Conservation (phyloP, 169 alveolate species). For the Miamiensis avidus region DNA sequence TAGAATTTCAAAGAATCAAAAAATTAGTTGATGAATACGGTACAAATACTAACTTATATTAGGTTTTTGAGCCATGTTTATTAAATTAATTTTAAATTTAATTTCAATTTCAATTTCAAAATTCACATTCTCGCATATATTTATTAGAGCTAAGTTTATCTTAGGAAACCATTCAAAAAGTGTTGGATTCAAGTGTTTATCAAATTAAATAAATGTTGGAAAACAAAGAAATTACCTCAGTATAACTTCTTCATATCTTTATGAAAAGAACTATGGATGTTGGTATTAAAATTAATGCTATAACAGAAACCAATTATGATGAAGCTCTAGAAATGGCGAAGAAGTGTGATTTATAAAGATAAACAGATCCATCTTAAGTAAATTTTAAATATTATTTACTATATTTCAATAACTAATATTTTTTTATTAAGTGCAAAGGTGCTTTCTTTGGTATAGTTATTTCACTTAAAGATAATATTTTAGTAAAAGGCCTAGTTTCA, state of each 20-base stretch:
- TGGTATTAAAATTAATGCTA: neutral
- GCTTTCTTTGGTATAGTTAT: slow-evolving; percentile 16
- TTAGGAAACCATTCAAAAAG: neutral
- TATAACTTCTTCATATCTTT: neutral
- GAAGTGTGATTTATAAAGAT: neutral
- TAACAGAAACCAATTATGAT: neutral
- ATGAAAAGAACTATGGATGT: neutral
- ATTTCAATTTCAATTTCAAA: too few species aligned
- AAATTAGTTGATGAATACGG: too few species aligned
- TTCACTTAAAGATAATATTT: slow-evolving; percentile 3
- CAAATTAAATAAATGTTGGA: neutral
- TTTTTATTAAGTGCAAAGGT: neutral
- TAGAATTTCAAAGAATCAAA: too few species aligned
- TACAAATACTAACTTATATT: too few species aligned
- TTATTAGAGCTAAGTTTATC: neutral
- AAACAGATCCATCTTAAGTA: neutral
- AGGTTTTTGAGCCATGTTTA: too few species aligned
- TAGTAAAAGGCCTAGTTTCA: slow-evolving; percentile 2
- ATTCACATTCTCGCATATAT: too few species aligned
- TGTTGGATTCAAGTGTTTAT: neutral
- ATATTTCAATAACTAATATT: too few species aligned
- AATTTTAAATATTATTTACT: too few species aligned
- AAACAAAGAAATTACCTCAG: neutral
- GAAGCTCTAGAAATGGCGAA: neutral
- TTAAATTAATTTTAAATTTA: too few species aligned